Evolutionary conservation across 306 rosid genomes (phyloP).

Genomic region (Glycine tomentella): DNA sequence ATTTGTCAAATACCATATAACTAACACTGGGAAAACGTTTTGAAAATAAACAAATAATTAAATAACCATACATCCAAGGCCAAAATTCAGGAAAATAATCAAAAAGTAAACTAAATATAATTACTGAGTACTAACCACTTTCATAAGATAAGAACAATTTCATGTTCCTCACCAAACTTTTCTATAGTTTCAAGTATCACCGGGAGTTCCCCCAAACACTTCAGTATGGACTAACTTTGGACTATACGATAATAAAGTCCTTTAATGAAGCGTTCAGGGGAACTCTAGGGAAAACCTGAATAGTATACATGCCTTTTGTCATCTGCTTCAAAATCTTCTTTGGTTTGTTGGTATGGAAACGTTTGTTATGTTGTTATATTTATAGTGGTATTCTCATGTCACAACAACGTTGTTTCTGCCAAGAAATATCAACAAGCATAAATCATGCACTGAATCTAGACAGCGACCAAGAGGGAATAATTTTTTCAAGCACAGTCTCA

Average conservation of each 20-base stretch:
- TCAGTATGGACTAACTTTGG: conserved; percentile 14
- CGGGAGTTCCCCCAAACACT: conserved; percentile 61
- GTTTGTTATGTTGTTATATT: conserved; percentile 22
- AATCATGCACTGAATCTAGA: conserved; percentile 37
- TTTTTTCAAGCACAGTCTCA: conserved; percentile 2
- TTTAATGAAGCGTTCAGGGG: conserved; percentile 42
- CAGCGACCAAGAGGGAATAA: neutral
- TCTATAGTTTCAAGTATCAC: conserved; percentile 13
- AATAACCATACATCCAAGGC: neutral
- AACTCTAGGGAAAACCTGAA: conserved; percentile 52
- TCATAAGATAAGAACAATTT: neutral
- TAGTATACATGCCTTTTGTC: no score
- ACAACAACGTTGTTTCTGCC: neutral
- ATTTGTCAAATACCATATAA: neutral
- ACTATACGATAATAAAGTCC: conserved; percentile 5
- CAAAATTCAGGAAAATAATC: neutral
- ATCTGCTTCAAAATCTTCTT: neutral
- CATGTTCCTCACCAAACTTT: neutral
- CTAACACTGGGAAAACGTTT: neutral
- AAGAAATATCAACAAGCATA: neutral
- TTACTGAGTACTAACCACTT: neutral
- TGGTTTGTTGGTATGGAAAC: conserved; percentile 12
- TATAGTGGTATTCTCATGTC: conserved; percentile 25
- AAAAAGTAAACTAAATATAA: neutral
- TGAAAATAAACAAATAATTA: neutral